Evolutionary conservation across 352 stramenopile genomes (phyloP), one percentile per base, ranked within the genome.

Genomic region (Phytophthora aleatoria): DNA sequence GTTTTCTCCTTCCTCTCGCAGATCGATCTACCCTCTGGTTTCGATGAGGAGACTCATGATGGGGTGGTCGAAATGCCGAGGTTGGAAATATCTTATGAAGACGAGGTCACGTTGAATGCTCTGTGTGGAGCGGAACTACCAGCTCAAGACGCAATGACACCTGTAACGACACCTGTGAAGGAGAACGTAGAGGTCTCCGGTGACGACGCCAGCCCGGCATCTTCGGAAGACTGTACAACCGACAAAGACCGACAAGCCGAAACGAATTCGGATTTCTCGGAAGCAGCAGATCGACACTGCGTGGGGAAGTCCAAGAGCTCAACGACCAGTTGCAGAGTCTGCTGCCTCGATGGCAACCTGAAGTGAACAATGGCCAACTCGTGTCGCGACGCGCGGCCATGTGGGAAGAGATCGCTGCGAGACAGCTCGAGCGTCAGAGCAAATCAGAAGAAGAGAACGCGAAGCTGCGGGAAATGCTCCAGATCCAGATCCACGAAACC

Each of bases 401-500:
- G 30, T 79, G 71, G 67, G 10, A 74, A 16, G 16, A 68, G 4
- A 47, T 79, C 2, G 71, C 71, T 15, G 39, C 54, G 20, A 57
- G 68, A 36, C 71, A 79, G 30, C 56, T 66, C 8, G 45, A 57
- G n/a, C 50, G 36, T 3, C 63, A 63, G 3, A 30, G 56, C 3
- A 41, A 43, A 3, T 64, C 71, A 0, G 63, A 79, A 20, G 44
- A 57, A 35, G 64, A 74, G 12, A 79, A 79, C 36, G 31, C 15
- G 0, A 51, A 50, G 12, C 55, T 79, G 6, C 60, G 59, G 7
- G 20, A 57, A 6, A 65, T 74, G 50, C 10, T 76, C 15, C 44
- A 79, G 31, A 44, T 67, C 7, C 71, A 79, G 30, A 31, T 77
- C 16, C 56, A 65, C 24, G 50, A 69, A 33, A 53, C 65, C 5